Conservation (phyloP, 2,329 filamentous ascomycete genomes). For the Cladophialophora chaetospira region DNA sequence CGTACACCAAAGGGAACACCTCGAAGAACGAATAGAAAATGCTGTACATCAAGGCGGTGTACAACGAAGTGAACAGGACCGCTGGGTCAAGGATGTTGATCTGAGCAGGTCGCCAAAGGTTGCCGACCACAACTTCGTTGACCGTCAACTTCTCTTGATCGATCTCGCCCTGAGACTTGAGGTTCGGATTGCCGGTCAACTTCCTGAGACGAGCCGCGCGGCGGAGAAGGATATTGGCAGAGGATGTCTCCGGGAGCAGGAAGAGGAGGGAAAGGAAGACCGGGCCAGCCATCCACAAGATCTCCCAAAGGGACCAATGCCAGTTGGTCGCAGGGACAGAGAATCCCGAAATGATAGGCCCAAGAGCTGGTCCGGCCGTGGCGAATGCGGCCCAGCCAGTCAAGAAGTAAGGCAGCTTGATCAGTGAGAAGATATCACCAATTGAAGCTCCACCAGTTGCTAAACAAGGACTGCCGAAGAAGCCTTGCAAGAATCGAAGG, state of each 20-base stretch:
- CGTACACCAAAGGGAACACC: conserved; percentile 67
- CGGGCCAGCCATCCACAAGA: conserved; percentile 63
- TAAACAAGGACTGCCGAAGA: conserved; percentile 68
- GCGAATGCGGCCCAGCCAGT: conserved; percentile 58
- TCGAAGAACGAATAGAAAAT: conserved; percentile 62
- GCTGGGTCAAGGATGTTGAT: conserved; percentile 64
- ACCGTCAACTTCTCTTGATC: conserved; percentile 58
- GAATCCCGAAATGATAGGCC: conserved; percentile 63
- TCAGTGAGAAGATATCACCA: conserved; percentile 53
- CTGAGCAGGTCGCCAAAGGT: conserved; percentile 61
- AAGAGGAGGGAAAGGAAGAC: conserved; percentile 62
- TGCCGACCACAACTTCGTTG: conserved; percentile 48
- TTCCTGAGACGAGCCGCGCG: conserved; percentile 64
- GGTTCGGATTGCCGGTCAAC: conserved; percentile 57
- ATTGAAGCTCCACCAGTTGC: conserved; percentile 57
- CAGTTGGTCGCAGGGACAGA: conserved; percentile 59
- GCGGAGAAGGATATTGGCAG: conserved; percentile 61
- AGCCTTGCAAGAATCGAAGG: conserved; percentile 64
- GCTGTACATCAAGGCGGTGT: conserved; percentile 60
- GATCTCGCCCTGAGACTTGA: conserved; percentile 66
- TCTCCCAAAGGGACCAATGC: conserved; percentile 62
- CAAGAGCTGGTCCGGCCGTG: conserved; percentile 54
- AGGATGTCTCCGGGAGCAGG: conserved; percentile 65
- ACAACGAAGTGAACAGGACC: conserved; percentile 62
- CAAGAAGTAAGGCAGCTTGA: conserved; percentile 60